Base-by-base conservation (phyloP, 495 filamentous ascomycete species). In the Aspergillus biplanus region DNA sequence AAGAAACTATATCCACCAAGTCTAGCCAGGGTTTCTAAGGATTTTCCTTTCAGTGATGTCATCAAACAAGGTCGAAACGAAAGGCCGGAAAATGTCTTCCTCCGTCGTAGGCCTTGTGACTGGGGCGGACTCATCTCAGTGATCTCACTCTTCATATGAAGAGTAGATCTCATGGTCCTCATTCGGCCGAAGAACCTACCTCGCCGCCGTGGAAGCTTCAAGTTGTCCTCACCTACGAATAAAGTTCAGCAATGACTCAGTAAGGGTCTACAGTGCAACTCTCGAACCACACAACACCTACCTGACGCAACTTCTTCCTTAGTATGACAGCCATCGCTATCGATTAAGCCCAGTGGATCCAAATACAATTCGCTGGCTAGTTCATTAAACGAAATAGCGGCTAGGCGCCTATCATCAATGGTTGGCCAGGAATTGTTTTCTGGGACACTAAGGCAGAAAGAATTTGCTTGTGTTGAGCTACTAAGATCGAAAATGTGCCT, bases 1-100 rank as follows among this genome's bases (percentile, higher is more conserved):
- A 95, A 74, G 44, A 85, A 77, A 69, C 87, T 88, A 70, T 87
- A 85, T 18, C 91, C 91, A 52, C 90, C 90, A 46, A 95, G 75
- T n/a, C 88, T 84, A 58, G 90, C 83, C 32, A 93, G 75, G 57
- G 80, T 83, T 63, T 88, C 83, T 33, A 94, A 64, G 42, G 84
- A 80, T 66, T 84, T 85, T 50, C 85, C 85, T 67, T 84, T 86
- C 56, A 92, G 69, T 13, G 76, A 82, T 60, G 86, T 85, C 68
- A 80, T 84, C 58, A 78, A 79, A 63, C 78, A 72, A 52, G 65
- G 58, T 37, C 65, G 75, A 56, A 37, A 66, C n/a, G 66, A 52
- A 4, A 80, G 52, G 34, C 57, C 66, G 1, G 70, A 71, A 61
- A 80, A 74, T 8, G 77, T 80, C 58, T 73, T 80, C 16, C 69